phyloP scores from a whole-genome alignment of 2,329 filamentous ascomycete species.

The Fusarium fracticaudum region DNA sequence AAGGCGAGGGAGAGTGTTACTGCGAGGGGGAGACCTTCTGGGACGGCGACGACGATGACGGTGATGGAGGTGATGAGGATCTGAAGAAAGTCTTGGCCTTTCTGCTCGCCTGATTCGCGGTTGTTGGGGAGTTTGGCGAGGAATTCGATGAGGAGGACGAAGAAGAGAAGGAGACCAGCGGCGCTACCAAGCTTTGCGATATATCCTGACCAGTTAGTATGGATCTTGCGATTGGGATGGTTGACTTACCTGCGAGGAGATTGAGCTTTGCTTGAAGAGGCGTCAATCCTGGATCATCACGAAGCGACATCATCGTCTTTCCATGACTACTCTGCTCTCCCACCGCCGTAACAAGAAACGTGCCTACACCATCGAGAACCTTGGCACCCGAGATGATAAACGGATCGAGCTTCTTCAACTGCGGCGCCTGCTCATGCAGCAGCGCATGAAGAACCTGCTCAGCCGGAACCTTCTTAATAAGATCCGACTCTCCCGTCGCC shows the following conservation, averaged over 20 bases:
- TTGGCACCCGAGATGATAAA: slow-evolving; percentile 69
- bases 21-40: slow-evolving; percentile 72
- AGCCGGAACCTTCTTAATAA: slow-evolving; percentile 72
- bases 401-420: slow-evolving; percentile 64
- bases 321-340: slow-evolving; percentile 63
- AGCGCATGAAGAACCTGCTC: slow-evolving; percentile 67
- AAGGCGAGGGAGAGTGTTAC: slow-evolving; percentile 75
- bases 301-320: slow-evolving; percentile 65
- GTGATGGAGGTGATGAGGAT: slow-evolving; percentile 73
- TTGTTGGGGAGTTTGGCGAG: slow-evolving; percentile 67
- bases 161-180: slow-evolving; percentile 76
- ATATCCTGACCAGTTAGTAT: slow-evolving; percentile 15
- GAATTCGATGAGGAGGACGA: slow-evolving; percentile 83
- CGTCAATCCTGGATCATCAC: slow-evolving; percentile 60
- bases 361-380: slow-evolving; percentile 64
- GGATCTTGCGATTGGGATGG: rapidly evolving
- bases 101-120: slow-evolving; percentile 58
- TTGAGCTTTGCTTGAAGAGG: slow-evolving; percentile 64
- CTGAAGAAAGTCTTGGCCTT: slow-evolving; percentile 65
- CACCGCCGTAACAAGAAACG: slow-evolving; percentile 63
- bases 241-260: slow-evolving; percentile 30
- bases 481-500: slow-evolving; percentile 77
- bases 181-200: slow-evolving; percentile 62
- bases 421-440: slow-evolving; percentile 54
- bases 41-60: slow-evolving; percentile 73